Percentiles rank a stretch among this genome's conserved stretches.
Conservation (phyloP, 768 basidiomycete genomes). For the Tricholoma saponaceum region DNA sequence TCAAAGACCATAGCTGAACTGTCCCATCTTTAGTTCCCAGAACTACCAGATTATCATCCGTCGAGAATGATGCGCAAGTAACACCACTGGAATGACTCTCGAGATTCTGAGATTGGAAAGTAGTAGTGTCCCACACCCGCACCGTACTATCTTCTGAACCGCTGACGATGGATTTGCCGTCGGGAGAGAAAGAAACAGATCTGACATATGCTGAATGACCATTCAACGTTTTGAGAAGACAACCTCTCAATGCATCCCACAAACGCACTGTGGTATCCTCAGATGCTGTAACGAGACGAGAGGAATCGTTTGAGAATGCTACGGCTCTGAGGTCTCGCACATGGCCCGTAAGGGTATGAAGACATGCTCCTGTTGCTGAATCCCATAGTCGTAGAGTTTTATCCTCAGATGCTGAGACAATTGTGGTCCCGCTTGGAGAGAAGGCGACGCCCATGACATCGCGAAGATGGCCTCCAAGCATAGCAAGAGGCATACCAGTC, state of each 20-base stretch:
- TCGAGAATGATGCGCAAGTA: slow-evolving; percentile 6
- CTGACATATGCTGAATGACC: slow-evolving; percentile 8
- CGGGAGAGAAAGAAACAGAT: slow-evolving; percentile 7
- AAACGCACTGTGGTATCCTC: slow-evolving; percentile 4
- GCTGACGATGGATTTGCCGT: not conserved
- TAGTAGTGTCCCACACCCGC: slow-evolving; percentile 5
- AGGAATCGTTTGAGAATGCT: not conserved
- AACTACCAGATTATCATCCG: slow-evolving; percentile 2
- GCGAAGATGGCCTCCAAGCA: slow-evolving; percentile 1
- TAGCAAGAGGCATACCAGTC: not conserved
- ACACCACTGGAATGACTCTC: slow-evolving; percentile 8
- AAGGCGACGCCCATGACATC: slow-evolving; percentile 5
- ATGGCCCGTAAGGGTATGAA: slow-evolving; percentile 5
- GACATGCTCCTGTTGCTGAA: not conserved
- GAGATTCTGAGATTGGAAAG: not conserved
- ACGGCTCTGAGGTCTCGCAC: not conserved
- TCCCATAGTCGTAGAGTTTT: slow-evolving; percentile 9
- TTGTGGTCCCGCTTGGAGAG: slow-evolving; percentile 4
- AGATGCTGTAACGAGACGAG: slow-evolving; percentile 1
- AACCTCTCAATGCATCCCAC: not conserved
- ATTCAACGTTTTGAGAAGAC: not conserved
- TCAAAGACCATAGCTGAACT: slow-evolving; percentile 7
- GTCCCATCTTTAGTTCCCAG: slow-evolving; percentile 7
- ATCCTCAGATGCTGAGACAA: slow-evolving; percentile 7
- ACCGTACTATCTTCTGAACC: slow-evolving; percentile 8